phyloP scores from a whole-genome alignment of 306 rosid genomes.

The Prosopis cineraria region DNA sequence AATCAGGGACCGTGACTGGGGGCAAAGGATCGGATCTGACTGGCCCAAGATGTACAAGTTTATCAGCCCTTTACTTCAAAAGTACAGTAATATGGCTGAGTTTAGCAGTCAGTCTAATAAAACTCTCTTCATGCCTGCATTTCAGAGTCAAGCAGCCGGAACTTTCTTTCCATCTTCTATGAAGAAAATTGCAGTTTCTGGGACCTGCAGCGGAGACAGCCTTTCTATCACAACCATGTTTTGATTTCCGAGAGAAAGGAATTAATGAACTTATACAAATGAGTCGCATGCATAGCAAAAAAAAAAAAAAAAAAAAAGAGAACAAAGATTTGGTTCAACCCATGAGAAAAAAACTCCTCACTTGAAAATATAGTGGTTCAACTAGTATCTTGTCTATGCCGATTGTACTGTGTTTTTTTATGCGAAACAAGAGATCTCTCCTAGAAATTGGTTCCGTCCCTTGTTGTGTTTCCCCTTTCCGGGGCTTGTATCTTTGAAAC shows the following conservation, averaged over 20 bases:
- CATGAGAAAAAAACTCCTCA: neutral
- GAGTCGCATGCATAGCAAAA: neutral
- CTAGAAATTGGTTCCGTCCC: neutral
- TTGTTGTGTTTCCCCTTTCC: neutral
- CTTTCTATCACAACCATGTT: conserved; percentile 9
- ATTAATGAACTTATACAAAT: conserved; percentile 8
- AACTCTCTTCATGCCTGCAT: conserved; percentile 29
- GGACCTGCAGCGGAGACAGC: conserved; percentile 61
- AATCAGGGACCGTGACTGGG: neutral
- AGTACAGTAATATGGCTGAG: conserved; percentile 21
- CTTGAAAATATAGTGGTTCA: neutral
- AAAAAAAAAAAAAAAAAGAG: neutral
- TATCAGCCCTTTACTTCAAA: conserved; percentile 33
- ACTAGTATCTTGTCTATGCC: neutral
- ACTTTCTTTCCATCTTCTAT: conserved; percentile 98
- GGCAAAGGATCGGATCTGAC: neutral
- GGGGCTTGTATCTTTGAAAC: neutral
- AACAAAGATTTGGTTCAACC: neutral
- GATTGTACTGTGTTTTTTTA: neutral
- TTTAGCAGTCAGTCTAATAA: conserved; percentile 19
- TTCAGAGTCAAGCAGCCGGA: conserved; percentile 77
- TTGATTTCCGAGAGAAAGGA: neutral
- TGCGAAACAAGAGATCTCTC: neutral
- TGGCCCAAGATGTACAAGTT: conserved; percentile 27
- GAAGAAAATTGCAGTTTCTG: conserved; percentile 88